Percentiles rank a stretch among this genome's conserved stretches.
These are phyloP conservation scores for Tinospora cordifolia DNA, from an alignment of 164 flowering plant genomes.

Conservation along the genomic window DNA sequence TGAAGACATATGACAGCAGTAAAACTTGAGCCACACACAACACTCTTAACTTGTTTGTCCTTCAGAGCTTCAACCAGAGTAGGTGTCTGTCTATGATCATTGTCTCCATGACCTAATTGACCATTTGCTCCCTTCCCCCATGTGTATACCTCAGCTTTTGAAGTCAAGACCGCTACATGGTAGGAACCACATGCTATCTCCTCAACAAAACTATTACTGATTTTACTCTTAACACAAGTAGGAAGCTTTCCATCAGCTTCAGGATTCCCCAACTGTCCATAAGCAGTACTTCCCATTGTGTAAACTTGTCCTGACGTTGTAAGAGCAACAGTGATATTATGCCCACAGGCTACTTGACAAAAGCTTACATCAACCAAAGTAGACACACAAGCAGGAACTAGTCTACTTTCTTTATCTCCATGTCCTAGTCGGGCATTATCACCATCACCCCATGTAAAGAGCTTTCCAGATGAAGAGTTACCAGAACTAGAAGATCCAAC, in stretches of 20 bases:
- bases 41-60: slow-evolving; percentile 75
- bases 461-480: slow-evolving; percentile 42
- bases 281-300: slow-evolving; percentile 68
- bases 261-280: slow-evolving; percentile 75
- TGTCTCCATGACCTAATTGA: slow-evolving; percentile 88
- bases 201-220: slow-evolving; percentile 48
- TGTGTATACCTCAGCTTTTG: slow-evolving; percentile 74
- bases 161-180: slow-evolving; percentile 82
- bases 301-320: slow-evolving; percentile 70
- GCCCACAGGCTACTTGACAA: slow-evolving; percentile 75
- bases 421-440: slow-evolving; percentile 83
- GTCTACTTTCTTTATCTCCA: slow-evolving; percentile 59
- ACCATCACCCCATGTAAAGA: slow-evolving; percentile 97
- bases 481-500: slow-evolving; percentile 26
- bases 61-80: slow-evolving; percentile 58
- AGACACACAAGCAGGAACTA: slow-evolving; percentile 55
- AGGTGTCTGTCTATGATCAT: slow-evolving; percentile 52
- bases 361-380: slow-evolving; percentile 44
- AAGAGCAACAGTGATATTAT: slow-evolving; percentile 59
- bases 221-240: slow-evolving; percentile 42
- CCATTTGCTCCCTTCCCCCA: slow-evolving; percentile 96
- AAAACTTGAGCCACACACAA: slow-evolving; percentile 75
- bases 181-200: slow-evolving; percentile 82
- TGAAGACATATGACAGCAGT: slow-evolving; percentile 81
- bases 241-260: slow-evolving; percentile 56